Conservation (phyloP, 139 green algal species). For the Pseudopediastrum boryanum region DNA sequence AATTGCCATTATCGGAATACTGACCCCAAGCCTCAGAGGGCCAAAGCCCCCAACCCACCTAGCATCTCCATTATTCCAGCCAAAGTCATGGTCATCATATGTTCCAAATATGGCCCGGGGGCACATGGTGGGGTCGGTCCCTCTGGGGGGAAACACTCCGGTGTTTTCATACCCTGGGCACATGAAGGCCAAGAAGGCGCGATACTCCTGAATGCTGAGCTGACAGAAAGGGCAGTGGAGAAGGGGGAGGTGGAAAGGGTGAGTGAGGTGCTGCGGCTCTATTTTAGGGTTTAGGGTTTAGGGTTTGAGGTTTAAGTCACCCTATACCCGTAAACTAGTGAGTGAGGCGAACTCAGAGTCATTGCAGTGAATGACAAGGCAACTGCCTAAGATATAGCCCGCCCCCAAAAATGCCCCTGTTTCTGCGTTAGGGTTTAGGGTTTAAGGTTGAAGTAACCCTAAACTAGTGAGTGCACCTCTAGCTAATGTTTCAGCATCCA, state of each 20-base stretch:
- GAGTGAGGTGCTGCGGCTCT: no score
- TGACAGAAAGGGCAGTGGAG: constrained; percentile 16
- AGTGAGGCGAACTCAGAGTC: no score
- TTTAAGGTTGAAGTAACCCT: no score
- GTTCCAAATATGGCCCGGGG: constrained; percentile 61
- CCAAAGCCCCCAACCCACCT: constrained; percentile 2
- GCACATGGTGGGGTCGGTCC: constrained; percentile 54
- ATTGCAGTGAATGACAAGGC: no score
- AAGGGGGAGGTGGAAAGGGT: background rate
- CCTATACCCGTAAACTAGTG: no score
- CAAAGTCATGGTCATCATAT: constrained; percentile 75
- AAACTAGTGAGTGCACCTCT: no score
- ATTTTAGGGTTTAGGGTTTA: no score
- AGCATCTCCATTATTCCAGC: constrained; percentile 68
- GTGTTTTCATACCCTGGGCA: constrained; percentile 45
- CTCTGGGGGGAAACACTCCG: constrained; percentile 48
- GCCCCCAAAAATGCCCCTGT: no score
- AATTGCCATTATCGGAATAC: background rate
- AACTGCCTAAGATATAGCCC: no score
- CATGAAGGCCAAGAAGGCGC: constrained; percentile 67
- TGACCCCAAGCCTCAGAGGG: background rate
- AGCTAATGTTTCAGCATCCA: no score
- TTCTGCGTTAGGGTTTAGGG: no score
- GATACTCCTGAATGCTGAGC: constrained; percentile 50
- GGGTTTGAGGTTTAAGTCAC: no score